Percentiles rank a stretch among this genome's conserved stretches.
These are phyloP conservation scores for Barnettozyma botsteinii DNA, from an alignment of 805 yeast genomes.

Conservation along the genomic window DNA sequence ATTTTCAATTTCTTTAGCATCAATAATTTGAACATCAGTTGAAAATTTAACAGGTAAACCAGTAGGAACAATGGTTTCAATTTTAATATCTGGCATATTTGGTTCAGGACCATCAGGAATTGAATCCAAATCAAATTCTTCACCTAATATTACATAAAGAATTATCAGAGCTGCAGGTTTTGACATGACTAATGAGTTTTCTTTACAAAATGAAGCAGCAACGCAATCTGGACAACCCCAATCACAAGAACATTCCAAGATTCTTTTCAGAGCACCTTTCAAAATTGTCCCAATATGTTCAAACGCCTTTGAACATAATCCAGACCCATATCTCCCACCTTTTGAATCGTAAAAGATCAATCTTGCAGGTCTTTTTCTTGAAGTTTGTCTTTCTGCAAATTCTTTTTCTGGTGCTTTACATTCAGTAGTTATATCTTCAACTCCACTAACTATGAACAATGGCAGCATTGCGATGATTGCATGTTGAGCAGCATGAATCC, in stretches of 20 bases:
- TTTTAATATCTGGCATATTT: slow-evolving; percentile 59
- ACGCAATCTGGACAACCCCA: slow-evolving; percentile 77
- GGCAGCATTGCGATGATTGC: slow-evolving; percentile 79
- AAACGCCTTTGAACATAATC: slow-evolving; percentile 73
- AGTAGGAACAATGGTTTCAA: slow-evolving; percentile 64
- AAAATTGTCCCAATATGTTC: slow-evolving; percentile 68
- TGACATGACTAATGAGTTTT: slow-evolving; percentile 74
- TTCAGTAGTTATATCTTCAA: slow-evolving; percentile 81
- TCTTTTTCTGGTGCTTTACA: slow-evolving; percentile 98
- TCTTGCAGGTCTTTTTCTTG: slow-evolving; percentile 79
- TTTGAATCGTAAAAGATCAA: slow-evolving; percentile 77
- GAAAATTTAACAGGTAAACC: slow-evolving; percentile 54
- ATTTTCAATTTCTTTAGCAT: slow-evolving; percentile 16
- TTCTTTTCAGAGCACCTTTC: slow-evolving; percentile 48
- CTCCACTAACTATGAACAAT: slow-evolving; percentile 60
- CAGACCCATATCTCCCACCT: slow-evolving; percentile 78
- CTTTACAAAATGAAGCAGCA: slow-evolving; percentile 78
- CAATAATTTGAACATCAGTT: slow-evolving; percentile 50
- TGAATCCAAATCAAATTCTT: slow-evolving; percentile 37
- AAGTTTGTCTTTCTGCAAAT: slow-evolving; percentile 68
- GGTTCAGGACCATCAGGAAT: slow-evolving; percentile 70
- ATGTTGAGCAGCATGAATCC: slow-evolving; percentile 96
- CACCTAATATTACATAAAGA: slow-evolving; percentile 54
- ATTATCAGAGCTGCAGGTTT: slow-evolving; percentile 80
- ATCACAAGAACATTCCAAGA: slow-evolving; percentile 62